Evolutionary conservation across 108 stramenopile genomes (phyloP).

Genomic region (Epipyxis sp.): DNA sequence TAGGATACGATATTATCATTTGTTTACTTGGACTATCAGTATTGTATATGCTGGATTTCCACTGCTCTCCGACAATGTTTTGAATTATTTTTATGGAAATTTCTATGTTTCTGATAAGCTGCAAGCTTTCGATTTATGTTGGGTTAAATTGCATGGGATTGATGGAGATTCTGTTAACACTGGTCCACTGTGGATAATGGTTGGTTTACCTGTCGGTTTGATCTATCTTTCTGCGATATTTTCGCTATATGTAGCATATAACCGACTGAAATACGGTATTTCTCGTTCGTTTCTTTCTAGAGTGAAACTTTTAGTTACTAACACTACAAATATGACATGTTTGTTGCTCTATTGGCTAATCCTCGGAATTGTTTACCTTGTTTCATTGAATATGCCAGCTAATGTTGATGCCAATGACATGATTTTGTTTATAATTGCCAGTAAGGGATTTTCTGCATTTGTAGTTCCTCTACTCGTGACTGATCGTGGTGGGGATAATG

Average conservation of each 20-base stretch:
- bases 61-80: background rate
- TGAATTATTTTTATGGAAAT: too few species aligned
- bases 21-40: background rate
- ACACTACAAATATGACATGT: background rate
- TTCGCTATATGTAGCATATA: too few species aligned
- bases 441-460: background rate
- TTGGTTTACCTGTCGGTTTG: too few species aligned
- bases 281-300: background rate
- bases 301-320: conserved; percentile 3
- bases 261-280: background rate
- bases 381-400: background rate
- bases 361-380: background rate
- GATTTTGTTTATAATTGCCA: conserved; percentile 5
- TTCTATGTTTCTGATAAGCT: too few species aligned
- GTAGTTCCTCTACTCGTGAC: background rate
- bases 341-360: background rate
- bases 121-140: too few species aligned
- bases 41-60: background rate
- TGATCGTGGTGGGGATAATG: too few species aligned
- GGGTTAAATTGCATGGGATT: too few species aligned
- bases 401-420: background rate
- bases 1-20: too few species aligned
- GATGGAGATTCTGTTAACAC: too few species aligned
- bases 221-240: too few species aligned
- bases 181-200: too few species aligned